Conservation (phyloP, 2,329 filamentous ascomycete genomes). For the Westerdykella sp. region DNA sequence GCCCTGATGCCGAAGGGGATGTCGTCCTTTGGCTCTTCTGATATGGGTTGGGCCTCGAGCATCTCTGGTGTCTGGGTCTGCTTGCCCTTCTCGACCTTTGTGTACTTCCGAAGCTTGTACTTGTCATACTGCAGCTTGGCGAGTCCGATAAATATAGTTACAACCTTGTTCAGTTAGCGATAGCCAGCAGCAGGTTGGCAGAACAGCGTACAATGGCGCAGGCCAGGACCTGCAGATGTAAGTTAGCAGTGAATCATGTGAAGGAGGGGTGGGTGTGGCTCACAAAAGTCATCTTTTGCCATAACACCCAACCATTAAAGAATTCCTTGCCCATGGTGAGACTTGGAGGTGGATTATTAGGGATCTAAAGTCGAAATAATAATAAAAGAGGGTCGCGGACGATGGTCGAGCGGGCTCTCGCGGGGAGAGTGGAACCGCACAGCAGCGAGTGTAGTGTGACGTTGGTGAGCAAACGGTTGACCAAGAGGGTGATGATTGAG, state of each 20-base stretch:
- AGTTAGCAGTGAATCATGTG: constrained; percentile 18
- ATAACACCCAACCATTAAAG: constrained; percentile 61
- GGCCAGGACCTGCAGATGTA: constrained; percentile 57
- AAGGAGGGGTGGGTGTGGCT: constrained; percentile 34
- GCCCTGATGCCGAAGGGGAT: constrained; percentile 84
- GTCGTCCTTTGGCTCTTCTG: constrained; percentile 53
- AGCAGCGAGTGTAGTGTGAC: too few species aligned
- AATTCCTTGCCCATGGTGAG: constrained; percentile 32
- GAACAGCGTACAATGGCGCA: constrained; percentile 54
- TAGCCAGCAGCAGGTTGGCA: constrained; percentile 18
- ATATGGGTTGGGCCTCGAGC: constrained; percentile 59
- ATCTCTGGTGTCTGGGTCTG: constrained; percentile 49
- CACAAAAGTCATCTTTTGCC: constrained; percentile 89
- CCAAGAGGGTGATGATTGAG: neutral
- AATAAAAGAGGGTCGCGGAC: constrained; percentile 10
- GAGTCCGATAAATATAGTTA: constrained; percentile 63
- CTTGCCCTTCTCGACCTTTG: constrained; percentile 34
- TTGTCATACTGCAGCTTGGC: constrained; percentile 53
- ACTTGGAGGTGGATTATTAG: neutral
- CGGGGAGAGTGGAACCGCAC: too few species aligned
- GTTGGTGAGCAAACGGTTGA: neutral
- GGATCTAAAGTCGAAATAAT: neutral
- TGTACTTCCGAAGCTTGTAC: constrained; percentile 40
- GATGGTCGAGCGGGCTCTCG: neutral
- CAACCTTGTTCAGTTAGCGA: constrained; percentile 36